Evolutionary conservation across 441 rosid species (phyloP).

Genomic region (Erodium moschatum): DNA sequence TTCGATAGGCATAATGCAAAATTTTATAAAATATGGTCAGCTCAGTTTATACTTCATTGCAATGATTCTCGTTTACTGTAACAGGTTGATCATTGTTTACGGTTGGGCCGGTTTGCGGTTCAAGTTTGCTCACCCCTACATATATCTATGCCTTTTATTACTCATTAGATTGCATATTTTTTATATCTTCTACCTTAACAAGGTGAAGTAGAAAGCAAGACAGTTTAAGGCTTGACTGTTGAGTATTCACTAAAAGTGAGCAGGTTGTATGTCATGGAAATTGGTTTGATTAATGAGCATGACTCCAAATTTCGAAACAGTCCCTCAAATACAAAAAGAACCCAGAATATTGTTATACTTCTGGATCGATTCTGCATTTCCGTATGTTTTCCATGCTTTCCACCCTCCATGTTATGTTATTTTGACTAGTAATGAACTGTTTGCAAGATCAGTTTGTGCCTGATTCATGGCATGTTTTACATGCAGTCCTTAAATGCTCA

Average conservation of each 20-base stretch:
- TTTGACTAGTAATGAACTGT: neutral
- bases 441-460: neutral
- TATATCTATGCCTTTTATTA: neutral
- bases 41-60: neutral
- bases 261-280: neutral
- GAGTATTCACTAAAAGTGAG: neutral
- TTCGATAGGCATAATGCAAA: neutral
- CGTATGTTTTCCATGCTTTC: neutral
- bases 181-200: neutral
- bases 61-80: neutral
- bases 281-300: neutral
- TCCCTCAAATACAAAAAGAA: neutral
- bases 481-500: constrained; percentile 80
- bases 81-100: neutral
- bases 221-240: neutral
- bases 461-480: neutral
- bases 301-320: neutral
- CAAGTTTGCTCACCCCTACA: neutral
- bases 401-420: neutral
- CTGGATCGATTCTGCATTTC: neutral
- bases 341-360: neutral
- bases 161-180: neutral
- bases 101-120: too few species aligned
- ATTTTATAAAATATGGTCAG: neutral
- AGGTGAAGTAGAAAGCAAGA: neutral